phyloP scores from a whole-genome alignment of 1,284 basidiomycete species.

The Ceratobasidium sp. region DNA sequence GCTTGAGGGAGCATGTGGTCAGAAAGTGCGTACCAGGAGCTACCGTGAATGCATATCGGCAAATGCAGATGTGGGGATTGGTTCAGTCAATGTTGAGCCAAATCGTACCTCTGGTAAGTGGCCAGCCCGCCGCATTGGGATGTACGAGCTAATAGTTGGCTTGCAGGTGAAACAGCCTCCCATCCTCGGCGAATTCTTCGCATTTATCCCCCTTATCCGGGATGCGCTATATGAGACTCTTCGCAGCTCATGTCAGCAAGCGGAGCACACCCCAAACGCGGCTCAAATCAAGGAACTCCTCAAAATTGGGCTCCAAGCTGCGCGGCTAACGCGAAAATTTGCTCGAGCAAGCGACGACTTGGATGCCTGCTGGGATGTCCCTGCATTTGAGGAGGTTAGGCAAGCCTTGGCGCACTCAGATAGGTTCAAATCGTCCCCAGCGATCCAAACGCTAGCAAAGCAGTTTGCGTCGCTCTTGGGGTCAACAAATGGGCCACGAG shows the following conservation, averaged over 20 bases:
- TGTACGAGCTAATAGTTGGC: neutral
- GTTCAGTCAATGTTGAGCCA: conserved; percentile 74
- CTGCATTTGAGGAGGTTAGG: conserved; percentile 58
- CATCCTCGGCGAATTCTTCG: conserved; percentile 57
- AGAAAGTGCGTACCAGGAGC: conserved; percentile 61
- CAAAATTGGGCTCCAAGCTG: conserved; percentile 74
- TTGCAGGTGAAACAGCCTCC: conserved; percentile 42
- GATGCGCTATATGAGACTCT: conserved; percentile 65
- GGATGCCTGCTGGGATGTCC: conserved; percentile 59
- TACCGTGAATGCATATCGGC: conserved; percentile 79
- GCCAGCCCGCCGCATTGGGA: conserved; percentile 33
- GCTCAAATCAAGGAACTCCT: conserved; percentile 82
- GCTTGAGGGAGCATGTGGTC: conserved; percentile 68
- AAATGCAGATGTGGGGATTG: conserved; percentile 78
- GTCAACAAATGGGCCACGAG: conserved; percentile 55
- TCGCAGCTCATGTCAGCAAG: conserved; percentile 63
- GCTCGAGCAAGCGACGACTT: conserved; percentile 52
- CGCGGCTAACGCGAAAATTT: conserved; percentile 70
- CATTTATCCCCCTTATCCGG: conserved; percentile 66
- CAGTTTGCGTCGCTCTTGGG: conserved; percentile 59
- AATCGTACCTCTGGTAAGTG: conserved; percentile 64
- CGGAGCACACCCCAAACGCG: conserved; percentile 64
- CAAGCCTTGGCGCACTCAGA: conserved; percentile 57
- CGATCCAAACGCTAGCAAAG: conserved; percentile 59
- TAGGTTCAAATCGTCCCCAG: conserved; percentile 61